Conservation (phyloP, 2,329 filamentous ascomycete species). For the Microsporum canis region DNA sequence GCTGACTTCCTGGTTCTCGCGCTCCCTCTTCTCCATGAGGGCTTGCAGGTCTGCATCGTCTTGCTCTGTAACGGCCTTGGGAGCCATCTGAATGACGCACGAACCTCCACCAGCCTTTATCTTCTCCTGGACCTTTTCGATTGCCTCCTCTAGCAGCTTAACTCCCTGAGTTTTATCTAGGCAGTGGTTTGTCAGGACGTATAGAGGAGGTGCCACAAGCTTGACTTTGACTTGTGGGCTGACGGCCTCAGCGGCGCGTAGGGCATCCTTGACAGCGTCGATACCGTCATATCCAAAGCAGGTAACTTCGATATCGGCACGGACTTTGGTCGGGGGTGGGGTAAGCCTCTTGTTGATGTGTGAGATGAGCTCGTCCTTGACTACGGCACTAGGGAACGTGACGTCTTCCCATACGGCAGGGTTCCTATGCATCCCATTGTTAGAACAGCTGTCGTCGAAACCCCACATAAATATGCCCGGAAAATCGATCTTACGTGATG, state of each 20-base stretch:
- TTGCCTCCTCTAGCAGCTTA: conserved; percentile 72
- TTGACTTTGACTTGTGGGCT: conserved; percentile 98
- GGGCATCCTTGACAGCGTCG: conserved; percentile 89
- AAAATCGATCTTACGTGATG: conserved; percentile 59
- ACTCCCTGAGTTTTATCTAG: conserved; percentile 87
- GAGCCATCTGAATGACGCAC: conserved; percentile 91
- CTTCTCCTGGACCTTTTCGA: conserved; percentile 69
- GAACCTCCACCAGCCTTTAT: conserved; percentile 70
- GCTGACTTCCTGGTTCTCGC: conserved; percentile 94
- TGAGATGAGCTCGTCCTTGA: conserved; percentile 78
- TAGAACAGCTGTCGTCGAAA: neutral
- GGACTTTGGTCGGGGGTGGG: conserved; percentile 96
- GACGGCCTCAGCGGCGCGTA: conserved; percentile 80
- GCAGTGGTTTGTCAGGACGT: conserved; percentile 90
- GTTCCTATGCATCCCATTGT: conserved; percentile 48
- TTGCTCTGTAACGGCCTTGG: conserved; percentile 97
- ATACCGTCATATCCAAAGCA: conserved; percentile 96
- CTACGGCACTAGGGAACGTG: conserved; percentile 71
- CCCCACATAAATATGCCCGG: neutral
- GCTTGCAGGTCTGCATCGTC: conserved; percentile 95
- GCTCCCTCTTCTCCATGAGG: conserved; percentile 97
- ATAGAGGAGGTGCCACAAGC: conserved; percentile 93
- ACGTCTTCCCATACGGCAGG: conserved; percentile 93
- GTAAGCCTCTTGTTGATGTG: conserved; percentile 97
- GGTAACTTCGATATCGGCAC: conserved; percentile 91